phyloP scores from a whole-genome alignment of 805 yeast genomes.

The Spathaspora hagerdaliae region DNA sequence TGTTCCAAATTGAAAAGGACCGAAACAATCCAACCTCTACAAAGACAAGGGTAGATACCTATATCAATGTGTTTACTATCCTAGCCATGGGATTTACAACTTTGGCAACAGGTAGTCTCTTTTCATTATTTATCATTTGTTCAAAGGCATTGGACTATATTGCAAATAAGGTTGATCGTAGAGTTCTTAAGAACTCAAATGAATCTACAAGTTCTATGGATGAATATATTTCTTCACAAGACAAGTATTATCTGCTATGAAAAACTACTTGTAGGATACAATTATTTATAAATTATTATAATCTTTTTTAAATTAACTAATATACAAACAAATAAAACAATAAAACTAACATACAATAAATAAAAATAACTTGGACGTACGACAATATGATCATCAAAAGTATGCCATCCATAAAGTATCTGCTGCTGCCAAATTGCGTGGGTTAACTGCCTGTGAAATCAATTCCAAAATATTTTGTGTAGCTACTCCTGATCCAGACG shows the following conservation, averaged over 20 bases:
- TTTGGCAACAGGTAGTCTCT: conserved; percentile 10
- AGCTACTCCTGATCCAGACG: conserved; percentile 67
- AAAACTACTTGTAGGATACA: neutral
- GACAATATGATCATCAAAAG: conserved; percentile 37
- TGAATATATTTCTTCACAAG: neutral
- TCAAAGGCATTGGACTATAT: conserved; percentile 16
- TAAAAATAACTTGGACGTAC: neutral
- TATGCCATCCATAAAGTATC: conserved; percentile 97
- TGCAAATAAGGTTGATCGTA: conserved; percentile 15
- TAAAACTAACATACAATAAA: neutral
- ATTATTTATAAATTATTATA: neutral
- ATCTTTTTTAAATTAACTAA: neutral
- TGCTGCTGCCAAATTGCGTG: conserved; percentile 85
- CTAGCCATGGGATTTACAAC: conserved; percentile 13
- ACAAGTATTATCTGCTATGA: conserved; percentile 3
- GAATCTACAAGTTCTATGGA: neutral
- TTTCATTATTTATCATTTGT: conserved; percentile 9
- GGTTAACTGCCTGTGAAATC: conserved; percentile 92
- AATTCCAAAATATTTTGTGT: conserved; percentile 88
- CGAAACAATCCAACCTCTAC: conserved; percentile 3
- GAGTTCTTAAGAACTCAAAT: conserved; percentile 3
- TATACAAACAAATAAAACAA: neutral
- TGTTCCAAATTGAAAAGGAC: conserved; percentile 22
- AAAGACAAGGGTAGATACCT: conserved; percentile 24
- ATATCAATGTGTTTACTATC: conserved; percentile 21